A percentile compares a stretch with the other conserved stretches of the same genome.
Evolutionary conservation across 148 eudicot genomes (phyloP).

Genomic region (Bassia scoparia): DNA sequence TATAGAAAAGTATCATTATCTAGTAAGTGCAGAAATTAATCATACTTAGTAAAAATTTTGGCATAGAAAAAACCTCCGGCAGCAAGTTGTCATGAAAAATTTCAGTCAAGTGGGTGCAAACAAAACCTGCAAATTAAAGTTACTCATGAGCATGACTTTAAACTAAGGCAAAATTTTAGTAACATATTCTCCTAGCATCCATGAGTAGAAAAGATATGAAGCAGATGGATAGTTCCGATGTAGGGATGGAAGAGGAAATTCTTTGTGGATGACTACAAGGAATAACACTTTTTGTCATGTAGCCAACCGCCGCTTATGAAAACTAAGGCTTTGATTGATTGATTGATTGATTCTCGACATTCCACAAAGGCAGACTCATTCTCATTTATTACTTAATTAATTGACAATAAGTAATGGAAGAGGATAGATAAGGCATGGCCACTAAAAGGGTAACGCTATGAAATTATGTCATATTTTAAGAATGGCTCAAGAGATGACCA

Average conservation of each 20-base stretch:
- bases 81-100: constrained; percentile 61
- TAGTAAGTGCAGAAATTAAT: not conserved
- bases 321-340: too few relatives aligned
- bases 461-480: not conserved
- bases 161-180: not conserved
- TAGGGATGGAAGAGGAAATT: too few relatives aligned
- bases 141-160: constrained; percentile 9
- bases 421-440: not conserved
- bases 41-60: not conserved
- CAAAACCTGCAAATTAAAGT: constrained; percentile 56
- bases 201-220: too few relatives aligned
- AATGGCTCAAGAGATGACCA: constrained; percentile 9
- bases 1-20: not conserved
- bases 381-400: too few relatives aligned
- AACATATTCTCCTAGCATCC: not conserved
- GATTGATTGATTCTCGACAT: too few relatives aligned
- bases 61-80: constrained; percentile 48
- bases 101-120: constrained; percentile 95
- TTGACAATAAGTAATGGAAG: not conserved
- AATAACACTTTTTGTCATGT: too few relatives aligned
- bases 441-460: too few relatives aligned
- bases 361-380: too few relatives aligned
- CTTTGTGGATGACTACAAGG: too few relatives aligned
- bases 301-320: too few relatives aligned
- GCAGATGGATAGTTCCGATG: too few relatives aligned